A percentile compares a stretch with the other conserved stretches of the same genome.
Conservation (phyloP, 805 yeast species). For the Torulaspora quercuum region DNA sequence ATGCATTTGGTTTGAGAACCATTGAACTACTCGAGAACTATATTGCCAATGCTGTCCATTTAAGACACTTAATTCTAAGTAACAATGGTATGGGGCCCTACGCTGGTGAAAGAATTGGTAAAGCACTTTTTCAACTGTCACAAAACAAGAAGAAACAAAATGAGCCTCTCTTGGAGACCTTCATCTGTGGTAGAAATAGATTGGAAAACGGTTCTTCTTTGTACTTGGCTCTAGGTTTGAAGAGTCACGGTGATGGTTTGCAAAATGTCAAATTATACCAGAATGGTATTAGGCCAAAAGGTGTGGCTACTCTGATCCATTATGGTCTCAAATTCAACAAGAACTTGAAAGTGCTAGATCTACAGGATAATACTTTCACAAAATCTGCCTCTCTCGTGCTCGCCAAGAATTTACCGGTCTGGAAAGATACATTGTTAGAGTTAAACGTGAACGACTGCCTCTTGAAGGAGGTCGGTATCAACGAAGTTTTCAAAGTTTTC, state of each 20-base stretch:
- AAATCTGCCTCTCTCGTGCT: slow-evolving; percentile 59
- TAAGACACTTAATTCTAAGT: slow-evolving; percentile 82
- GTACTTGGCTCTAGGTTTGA: slow-evolving; percentile 79
- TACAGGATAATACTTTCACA: slow-evolving; percentile 96
- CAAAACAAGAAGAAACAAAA: slow-evolving; percentile 51
- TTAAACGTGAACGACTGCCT: slow-evolving; percentile 87
- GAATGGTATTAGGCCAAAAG: slow-evolving; percentile 95
- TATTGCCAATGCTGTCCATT: slow-evolving; percentile 67
- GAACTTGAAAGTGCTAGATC: slow-evolving; percentile 65
- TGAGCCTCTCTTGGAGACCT: slow-evolving; percentile 63
- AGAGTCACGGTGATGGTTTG: slow-evolving; percentile 65
- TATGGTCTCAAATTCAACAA: slow-evolving; percentile 67
- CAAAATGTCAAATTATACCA: slow-evolving; percentile 80
- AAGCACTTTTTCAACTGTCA: slow-evolving; percentile 71
- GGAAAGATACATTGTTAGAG: slow-evolving; percentile 65
- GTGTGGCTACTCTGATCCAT: slow-evolving; percentile 68
- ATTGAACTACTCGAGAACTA: slow-evolving; percentile 83
- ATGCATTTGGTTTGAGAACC: slow-evolving; percentile 95
- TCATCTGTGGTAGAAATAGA: slow-evolving; percentile 95
- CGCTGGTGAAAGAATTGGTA: slow-evolving; percentile 93
- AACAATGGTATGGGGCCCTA: slow-evolving; percentile 98
- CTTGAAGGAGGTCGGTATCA: slow-evolving; percentile 74
- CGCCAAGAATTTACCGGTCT: slow-evolving; percentile 54
- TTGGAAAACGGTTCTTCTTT: slow-evolving; percentile 91
- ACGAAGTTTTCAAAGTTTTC: slow-evolving; percentile 49